Percentiles rank a stretch among this genome's conserved stretches.
Conservation (phyloP, 768 basidiomycete genomes). For the Melanogaster broomeanus region DNA sequence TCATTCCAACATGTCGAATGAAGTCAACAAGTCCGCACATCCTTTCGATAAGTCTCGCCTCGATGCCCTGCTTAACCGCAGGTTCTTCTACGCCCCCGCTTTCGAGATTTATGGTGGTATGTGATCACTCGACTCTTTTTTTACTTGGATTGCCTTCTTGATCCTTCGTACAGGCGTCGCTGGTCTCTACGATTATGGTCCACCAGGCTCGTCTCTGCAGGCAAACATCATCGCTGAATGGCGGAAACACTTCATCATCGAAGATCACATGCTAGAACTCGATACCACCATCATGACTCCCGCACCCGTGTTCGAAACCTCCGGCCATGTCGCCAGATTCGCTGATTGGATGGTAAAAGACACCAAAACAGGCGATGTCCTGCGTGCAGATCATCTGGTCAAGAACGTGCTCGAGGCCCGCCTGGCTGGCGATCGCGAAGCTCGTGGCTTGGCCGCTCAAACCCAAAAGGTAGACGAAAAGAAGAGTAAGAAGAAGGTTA, state of each 20-base stretch:
- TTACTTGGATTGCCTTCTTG: background rate
- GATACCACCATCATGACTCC: slow-evolving; percentile 99
- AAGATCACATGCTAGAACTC: slow-evolving; percentile 97
- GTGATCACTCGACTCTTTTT: slow-evolving; percentile 17
- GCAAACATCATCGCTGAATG: slow-evolving; percentile 97
- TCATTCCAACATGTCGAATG: slow-evolving; percentile 29
- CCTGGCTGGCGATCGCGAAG: slow-evolving; percentile 88
- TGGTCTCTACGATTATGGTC: slow-evolving; percentile 97
- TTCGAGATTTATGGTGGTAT: slow-evolving; percentile 98
- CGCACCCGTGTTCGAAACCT: slow-evolving; percentile 91
- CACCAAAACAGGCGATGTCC: slow-evolving; percentile 89
- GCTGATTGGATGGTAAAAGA: slow-evolving; percentile 99
- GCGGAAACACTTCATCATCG: slow-evolving; percentile 97
- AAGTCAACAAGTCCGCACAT: slow-evolving; percentile 81
- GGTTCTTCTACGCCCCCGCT: slow-evolving; percentile 98
- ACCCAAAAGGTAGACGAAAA: slow-evolving; percentile 57
- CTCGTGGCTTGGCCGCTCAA: slow-evolving; percentile 72
- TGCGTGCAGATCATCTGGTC: slow-evolving; percentile 95
- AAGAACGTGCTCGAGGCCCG: slow-evolving; percentile 90
- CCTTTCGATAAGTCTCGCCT: slow-evolving; percentile 85
- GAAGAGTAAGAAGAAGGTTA: slow-evolving; percentile 69
- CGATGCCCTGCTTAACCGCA: slow-evolving; percentile 81
- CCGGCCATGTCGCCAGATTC: slow-evolving; percentile 96
- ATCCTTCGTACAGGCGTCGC: slow-evolving; percentile 70
- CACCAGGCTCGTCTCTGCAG: slow-evolving; percentile 92